Evolutionary conservation across 2,329 filamentous ascomycete genomes (phyloP), one percentile per base, ranked within the genome.

Genomic region (Trichophyton schoenleinii): DNA sequence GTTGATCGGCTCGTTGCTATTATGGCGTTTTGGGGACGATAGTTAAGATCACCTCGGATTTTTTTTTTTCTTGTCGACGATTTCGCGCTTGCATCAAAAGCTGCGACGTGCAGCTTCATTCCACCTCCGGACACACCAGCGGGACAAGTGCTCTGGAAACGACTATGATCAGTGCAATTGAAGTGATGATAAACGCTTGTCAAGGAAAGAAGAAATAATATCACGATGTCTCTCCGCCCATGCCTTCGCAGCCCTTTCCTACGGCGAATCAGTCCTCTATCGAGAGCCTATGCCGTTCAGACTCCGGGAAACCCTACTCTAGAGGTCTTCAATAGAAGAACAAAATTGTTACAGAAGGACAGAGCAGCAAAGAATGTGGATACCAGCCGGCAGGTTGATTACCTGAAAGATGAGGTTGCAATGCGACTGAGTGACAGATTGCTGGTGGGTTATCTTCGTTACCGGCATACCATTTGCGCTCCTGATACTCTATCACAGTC

Each of bases 321-420:
- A 67, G 87, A 96, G 67, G 88, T 99, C 73, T 99, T 99, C 83
- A 95, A 95, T 75, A 83, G 86, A 64, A 83, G 83, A 67, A 84
- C 86, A 22, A 99, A 99, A 80, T 91, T 88, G 80, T 77, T 94
- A 57, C 94, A 99, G 72, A 95, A 90, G 73, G 91, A 97, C 73
- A 84, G 92, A 64, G 88, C 91, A 0, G 91, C 89, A 0, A 72
- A 79, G 53, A 79, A 92, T 70, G 77, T 82, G 8, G 83, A 89
- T 65, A 75, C 81, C 65, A 91, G 91, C 71, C 83, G 92, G 15
- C 83, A 88, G 68, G 87, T 90, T 25, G 94, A 97, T 76, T 97
- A 97, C 71, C 78, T 99, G 61, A 91, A 91, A 72, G 91, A 97
- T 71, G 92, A 97, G 73, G 87, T 96, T 3, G 94, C 94, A 58